These are phyloP conservation scores for Micractinium conductrix DNA, from an alignment of 139 green algal species.

Conservation along the genomic window DNA sequence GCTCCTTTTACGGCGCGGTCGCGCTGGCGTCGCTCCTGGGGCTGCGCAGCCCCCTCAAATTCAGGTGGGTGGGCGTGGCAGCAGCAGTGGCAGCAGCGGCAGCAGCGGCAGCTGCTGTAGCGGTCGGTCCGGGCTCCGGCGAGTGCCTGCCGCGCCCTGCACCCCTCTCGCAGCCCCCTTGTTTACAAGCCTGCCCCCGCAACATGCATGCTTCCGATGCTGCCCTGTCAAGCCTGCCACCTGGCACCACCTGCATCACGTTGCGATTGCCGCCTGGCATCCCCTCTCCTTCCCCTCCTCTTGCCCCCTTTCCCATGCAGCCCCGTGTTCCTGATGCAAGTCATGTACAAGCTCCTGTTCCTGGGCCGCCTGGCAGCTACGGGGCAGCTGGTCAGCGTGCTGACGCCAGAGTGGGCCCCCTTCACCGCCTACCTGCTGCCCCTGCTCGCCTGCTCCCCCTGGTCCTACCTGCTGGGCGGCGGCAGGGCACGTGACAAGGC, in stretches of 20 bases:
- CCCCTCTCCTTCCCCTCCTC: neutral
- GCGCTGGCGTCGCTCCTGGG: neutral
- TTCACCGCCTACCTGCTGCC: neutral
- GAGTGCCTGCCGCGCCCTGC: no score
- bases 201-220: neutral
- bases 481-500: neutral
- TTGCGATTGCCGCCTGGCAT: no score
- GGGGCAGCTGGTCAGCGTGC: neutral
- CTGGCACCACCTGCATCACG: no score
- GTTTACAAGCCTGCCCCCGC: neutral
- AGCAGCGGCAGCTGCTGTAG: no score
- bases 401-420: no score
- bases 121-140: no score
- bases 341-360: conserved; percentile 11
- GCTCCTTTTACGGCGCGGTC: neutral
- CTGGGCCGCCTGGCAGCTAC: neutral
- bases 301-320: neutral
- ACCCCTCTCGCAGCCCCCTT: no score
- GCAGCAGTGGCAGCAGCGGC: no score
- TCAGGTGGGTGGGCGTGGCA: conserved; percentile 13
- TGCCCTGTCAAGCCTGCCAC: neutral
- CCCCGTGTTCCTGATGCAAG: conserved; percentile 10
- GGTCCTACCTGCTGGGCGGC: conserved; percentile 3
- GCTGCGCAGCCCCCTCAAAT: neutral
- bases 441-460: neutral